Base-by-base conservation (phyloP, 495 filamentous ascomycete genomes). In the Chlorociboria aeruginascens region DNA sequence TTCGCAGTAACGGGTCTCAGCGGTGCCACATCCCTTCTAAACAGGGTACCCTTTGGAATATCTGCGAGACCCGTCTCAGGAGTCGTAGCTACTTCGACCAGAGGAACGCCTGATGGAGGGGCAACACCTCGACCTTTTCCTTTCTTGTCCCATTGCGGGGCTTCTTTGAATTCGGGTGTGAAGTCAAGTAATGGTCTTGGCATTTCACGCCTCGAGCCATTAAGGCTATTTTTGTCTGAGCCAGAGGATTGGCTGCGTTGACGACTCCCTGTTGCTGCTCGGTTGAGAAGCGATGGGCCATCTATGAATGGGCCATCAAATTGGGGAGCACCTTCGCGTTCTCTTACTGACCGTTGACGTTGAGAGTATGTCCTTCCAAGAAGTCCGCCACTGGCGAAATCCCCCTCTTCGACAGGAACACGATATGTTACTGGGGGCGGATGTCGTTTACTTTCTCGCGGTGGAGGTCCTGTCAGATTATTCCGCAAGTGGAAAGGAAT, bases 181-280 rank as follows among this genome's bases (percentile, higher is more conserved):
- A 92, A 71, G 54, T 89, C 84, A 10, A 95, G 68, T 0, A 94
- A 70, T 1, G 89, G 83, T 55, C 76, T 81, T 9, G 69, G 70
- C 48, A 58, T 66, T 32, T 61, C 63, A 3, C 51, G 53, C 37
- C 63, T 39, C 69, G 67, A 28, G 56, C 49, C 0, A 25, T 25
- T 4, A 4, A 25, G 20, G 20, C 20, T 25, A 25, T 25, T 25
- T 25, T 25, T 25, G 20, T 25, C 20, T 25, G 20, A 25, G 4
- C 20, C 20, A 25, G 20, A 25, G 20, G 20, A 25, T 25, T 25
- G 60, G 52, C 7, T 62, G 61, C 14, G 52, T 64, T 35, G n/a
- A 28, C 39, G 16, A 8, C 29, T 7, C 55, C 49, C 6, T 13
- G 28, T 32, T 32, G 32, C 46, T 28, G 50, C 45, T 17, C 44